These are phyloP conservation scores for Trichoderma guizhouense DNA, from an alignment of 2,329 filamentous ascomycete genomes.

Conservation along the genomic window DNA sequence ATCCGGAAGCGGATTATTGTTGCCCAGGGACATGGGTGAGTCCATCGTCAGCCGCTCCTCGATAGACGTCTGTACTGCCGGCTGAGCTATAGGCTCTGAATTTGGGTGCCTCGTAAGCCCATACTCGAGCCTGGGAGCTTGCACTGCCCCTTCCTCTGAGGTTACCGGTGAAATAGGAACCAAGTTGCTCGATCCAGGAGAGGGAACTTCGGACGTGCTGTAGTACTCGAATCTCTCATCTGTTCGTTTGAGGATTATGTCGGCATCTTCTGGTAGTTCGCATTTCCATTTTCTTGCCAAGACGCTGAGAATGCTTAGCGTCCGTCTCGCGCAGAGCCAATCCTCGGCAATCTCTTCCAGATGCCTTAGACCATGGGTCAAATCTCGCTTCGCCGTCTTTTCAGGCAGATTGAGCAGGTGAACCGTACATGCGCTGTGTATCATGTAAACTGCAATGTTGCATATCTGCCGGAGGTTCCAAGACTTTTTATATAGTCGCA, in stretches of 20 bases:
- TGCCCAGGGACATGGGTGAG: slow-evolving; percentile 9
- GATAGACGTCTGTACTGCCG: slow-evolving; percentile 17
- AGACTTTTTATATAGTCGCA: slow-evolving; percentile 87
- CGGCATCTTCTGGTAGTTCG: slow-evolving; percentile 79
- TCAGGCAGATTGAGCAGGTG: slow-evolving; percentile 91
- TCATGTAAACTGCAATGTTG: slow-evolving; percentile 94
- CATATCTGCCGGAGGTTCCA: slow-evolving; percentile 92
- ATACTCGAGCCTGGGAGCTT: slow-evolving; percentile 30
- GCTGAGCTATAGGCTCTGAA: slow-evolving; percentile 26
- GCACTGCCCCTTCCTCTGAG: slow-evolving; percentile 28
- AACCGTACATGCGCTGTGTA: slow-evolving; percentile 90
- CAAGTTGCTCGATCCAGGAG: slow-evolving; percentile 42
- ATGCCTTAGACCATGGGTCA: slow-evolving; percentile 85
- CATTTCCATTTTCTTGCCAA: slow-evolving; percentile 88
- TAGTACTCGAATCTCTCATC: slow-evolving; percentile 77
- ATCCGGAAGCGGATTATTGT: background rate
- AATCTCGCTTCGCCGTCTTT: slow-evolving; percentile 83
- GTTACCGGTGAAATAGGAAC: slow-evolving; percentile 27
- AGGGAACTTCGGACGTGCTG: slow-evolving; percentile 58
- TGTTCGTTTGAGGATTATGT: slow-evolving; percentile 69
- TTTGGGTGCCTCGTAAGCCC: slow-evolving; percentile 35
- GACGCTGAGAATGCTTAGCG: slow-evolving; percentile 79
- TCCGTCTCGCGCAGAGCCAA: slow-evolving; percentile 86
- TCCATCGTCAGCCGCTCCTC: slow-evolving; percentile 19
- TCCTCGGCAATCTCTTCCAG: slow-evolving; percentile 94